Evolutionary conservation across 2,329 filamentous ascomycete genomes (phyloP), one percentile per base, ranked within the genome.

Genomic region (Fusarium pseudonygamai): DNA sequence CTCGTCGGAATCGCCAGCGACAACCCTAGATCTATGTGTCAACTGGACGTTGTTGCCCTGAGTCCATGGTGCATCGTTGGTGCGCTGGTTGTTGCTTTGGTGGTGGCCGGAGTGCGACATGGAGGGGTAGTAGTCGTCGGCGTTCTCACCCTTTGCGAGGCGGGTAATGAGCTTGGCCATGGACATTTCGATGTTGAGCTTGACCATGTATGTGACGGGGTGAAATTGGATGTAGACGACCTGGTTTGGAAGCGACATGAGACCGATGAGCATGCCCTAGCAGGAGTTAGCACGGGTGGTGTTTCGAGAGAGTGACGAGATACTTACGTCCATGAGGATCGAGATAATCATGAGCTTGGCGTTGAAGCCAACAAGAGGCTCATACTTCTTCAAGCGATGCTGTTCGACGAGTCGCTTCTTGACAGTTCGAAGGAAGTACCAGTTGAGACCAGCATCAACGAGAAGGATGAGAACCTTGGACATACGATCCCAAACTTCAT

Each of bases 181-280:
- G 18, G 83, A 84, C 82, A 88, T 84, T 76, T 88, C 86, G 69
- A 88, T 88, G 73, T 88, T 86, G 46, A 88, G 83, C 64, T 88
- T 88, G 64, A 87, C 85, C 40, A 87, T 82, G 73, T 87, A 88
- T 8, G 84, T 85, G 14, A 88, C 80, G 2, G 86, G 86, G 63
- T 87, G 85, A 75, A 88, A 87, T 70, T 87, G 85, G 42, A 87
- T 84, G 69, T 86, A 81, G n/a, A 82, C 79, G 24, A 75, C 66
- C 66, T 80, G 79, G 53, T 82, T 82, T 0, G 78, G 77, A 1
- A 81, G 64, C 7, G 74, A 81, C 80, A 81, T 82, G 13, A 80
- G 76, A 4, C 79, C 80, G 22, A 81, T 80, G n/a, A 82, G 78
- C 66, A 73, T 61, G 6, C 63, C 59, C 67, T 77, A 2, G 6